Conservation (phyloP, 1,284 basidiomycete species). For the Ustilago trichophora region DNA sequence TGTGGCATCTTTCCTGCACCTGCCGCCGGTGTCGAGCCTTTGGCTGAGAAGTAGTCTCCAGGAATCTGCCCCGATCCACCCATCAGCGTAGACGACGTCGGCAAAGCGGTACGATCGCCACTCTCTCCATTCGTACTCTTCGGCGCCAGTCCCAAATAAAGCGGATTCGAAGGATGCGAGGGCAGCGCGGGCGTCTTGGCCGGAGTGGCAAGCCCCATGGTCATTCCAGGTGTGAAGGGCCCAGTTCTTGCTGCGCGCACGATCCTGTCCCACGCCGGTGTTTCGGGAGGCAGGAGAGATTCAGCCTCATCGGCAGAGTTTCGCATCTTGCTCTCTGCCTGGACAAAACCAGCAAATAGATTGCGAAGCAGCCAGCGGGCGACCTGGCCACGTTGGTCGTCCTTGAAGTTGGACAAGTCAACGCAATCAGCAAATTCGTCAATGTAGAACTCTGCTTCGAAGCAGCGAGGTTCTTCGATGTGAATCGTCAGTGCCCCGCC, state of each 20-base stretch:
- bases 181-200: slow-evolving; percentile 51
- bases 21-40: slow-evolving; percentile 11
- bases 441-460: slow-evolving; percentile 92
- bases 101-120: slow-evolving; percentile 17
- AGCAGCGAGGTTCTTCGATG: slow-evolving; percentile 80
- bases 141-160: slow-evolving; percentile 24
- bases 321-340: slow-evolving; percentile 58
- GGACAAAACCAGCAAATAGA: slow-evolving; percentile 60
- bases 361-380: slow-evolving; percentile 64
- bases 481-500: slow-evolving; percentile 88
- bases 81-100: slow-evolving; percentile 23
- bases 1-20: slow-evolving; percentile 4
- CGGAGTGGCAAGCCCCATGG: slow-evolving; percentile 48
- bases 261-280: slow-evolving; percentile 44
- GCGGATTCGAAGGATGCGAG: slow-evolving; percentile 19
- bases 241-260: slow-evolving; percentile 19
- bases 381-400: slow-evolving; percentile 72
- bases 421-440: slow-evolving; percentile 75
- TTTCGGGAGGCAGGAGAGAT: slow-evolving; percentile 14
- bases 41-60: slow-evolving; percentile 49
- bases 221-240: slow-evolving; percentile 65
- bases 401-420: slow-evolving; percentile 69
- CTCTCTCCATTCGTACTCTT: slow-evolving; percentile 4
- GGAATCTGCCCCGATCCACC: slow-evolving; percentile 3
- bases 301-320: not conserved